Percentiles rank a stretch among this genome's conserved stretches.
phyloP scores from a whole-genome alignment of 805 yeast genomes.

The Myxozyma kluyveri region DNA sequence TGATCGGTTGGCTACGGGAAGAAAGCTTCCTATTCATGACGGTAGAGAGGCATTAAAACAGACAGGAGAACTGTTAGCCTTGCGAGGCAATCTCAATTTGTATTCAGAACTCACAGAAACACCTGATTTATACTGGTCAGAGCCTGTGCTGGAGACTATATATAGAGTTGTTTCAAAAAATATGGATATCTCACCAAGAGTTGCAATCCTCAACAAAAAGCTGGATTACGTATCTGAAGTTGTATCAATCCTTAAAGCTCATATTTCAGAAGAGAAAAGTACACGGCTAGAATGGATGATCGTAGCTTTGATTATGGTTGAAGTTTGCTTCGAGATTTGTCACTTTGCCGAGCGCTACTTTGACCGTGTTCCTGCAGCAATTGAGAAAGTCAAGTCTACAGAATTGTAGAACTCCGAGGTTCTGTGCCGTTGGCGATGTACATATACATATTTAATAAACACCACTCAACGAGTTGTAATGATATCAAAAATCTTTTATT shows the following conservation, averaged over 20 bases:
- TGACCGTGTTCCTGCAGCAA: conserved; percentile 1
- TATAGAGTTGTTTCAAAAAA: conserved; percentile 68
- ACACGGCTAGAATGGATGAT: conserved; percentile 85
- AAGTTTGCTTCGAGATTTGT: conserved; percentile 74
- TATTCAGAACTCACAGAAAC: conserved; percentile 88
- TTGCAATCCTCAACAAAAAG: conserved; percentile 75
- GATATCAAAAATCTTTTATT: too few species aligned
- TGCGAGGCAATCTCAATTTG: conserved; percentile 78
- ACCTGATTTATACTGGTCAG: conserved; percentile 92
- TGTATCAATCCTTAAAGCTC: conserved; percentile 69
- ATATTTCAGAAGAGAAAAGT: conserved; percentile 72
- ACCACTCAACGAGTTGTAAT: too few species aligned
- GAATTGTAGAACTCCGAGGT: too few species aligned
- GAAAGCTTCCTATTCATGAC: conserved; percentile 50
- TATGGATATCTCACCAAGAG: conserved; percentile 74
- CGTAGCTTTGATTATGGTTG: conserved; percentile 75
- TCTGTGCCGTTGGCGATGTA: too few species aligned
- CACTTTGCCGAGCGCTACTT: conserved; percentile 58
- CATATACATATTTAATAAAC: too few species aligned
- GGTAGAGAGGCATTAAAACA: conserved; percentile 55
- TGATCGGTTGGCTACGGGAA: conserved; percentile 63
- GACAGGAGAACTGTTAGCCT: conserved; percentile 70
- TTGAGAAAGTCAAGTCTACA: neutral
- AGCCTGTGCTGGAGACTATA: conserved; percentile 75
- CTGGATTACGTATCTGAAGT: conserved; percentile 90